phyloP scores from a whole-genome alignment of 2,329 filamentous ascomycete species.

The Arthroderma sp. region DNA sequence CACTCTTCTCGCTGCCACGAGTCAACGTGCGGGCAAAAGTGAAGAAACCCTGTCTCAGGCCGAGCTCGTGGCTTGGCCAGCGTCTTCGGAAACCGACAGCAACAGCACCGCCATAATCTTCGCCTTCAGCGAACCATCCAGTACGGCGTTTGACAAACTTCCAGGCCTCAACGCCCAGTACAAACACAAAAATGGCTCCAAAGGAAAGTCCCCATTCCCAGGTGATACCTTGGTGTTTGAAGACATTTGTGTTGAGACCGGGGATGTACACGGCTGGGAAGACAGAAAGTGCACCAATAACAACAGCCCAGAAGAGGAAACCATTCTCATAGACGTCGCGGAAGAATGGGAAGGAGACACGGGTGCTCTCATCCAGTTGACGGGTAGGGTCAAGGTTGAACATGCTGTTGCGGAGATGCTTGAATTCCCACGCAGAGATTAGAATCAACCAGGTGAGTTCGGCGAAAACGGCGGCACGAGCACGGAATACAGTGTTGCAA shows the following conservation, averaged over 20 bases:
- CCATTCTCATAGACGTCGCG: slow-evolving; percentile 32
- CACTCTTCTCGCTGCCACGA: slow-evolving; percentile 16
- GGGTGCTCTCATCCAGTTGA: slow-evolving; percentile 13
- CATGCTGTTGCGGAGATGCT: slow-evolving; percentile 41
- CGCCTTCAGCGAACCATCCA: slow-evolving; percentile 18
- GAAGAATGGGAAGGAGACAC: slow-evolving; percentile 26
- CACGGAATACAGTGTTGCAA: slow-evolving; percentile 24
- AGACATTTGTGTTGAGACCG: slow-evolving; percentile 44
- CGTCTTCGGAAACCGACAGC: slow-evolving; percentile 13
- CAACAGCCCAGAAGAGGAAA: slow-evolving; percentile 38
- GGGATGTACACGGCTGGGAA: slow-evolving; percentile 47
- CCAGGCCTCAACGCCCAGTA: slow-evolving; percentile 45
- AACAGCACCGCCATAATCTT: slow-evolving; percentile 15
- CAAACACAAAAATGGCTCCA: slow-evolving; percentile 41
- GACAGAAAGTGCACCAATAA: slow-evolving; percentile 36
- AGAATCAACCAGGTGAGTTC: slow-evolving; percentile 44
- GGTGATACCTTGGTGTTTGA: slow-evolving; percentile 46
- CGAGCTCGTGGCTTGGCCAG: slow-evolving; percentile 15
- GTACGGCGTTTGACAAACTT: slow-evolving; percentile 42
- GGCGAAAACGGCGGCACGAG: slow-evolving; percentile 44
- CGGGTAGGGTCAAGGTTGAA: slow-evolving; percentile 37
- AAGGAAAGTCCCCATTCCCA: slow-evolving; percentile 54
- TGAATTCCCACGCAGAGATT: slow-evolving; percentile 45
- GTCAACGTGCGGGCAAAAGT: slow-evolving; percentile 19
- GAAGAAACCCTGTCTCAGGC: slow-evolving; percentile 21